Evolutionary conservation across 176 grass and related monocot genomes (phyloP), one percentile per base, ranked within the genome.

Genomic region (Poa pratensis): DNA sequence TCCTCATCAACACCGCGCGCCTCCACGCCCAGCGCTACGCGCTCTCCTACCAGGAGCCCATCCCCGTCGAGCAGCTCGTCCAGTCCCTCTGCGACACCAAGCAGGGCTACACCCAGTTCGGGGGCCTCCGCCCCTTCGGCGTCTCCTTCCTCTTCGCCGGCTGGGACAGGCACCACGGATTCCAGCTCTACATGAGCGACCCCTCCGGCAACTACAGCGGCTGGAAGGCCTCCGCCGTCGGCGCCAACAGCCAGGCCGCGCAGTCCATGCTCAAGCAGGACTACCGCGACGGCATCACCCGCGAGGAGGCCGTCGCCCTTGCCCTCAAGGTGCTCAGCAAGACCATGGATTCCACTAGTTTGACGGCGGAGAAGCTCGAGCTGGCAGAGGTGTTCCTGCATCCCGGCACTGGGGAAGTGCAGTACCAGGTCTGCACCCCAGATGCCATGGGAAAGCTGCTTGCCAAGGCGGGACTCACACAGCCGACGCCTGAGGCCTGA

Each of bases 231-330:
- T 90, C 92, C 18, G 94, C 94, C 19, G 92, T 97, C 3, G 92
- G 94, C 13, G 94, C 94, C 54, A 97, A 94, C 85, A 97, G 92
- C 87, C 94, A 97, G 85, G 94, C 94, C 9, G 94, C 94, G 9
- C 94, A 97, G 70, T 97, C 94, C 19, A 97, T 97, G 94, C 87
- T 97, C 32, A 97, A 97, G 85, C 94, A 97, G 90, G 94, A 97
- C 77, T 97, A 97, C 87, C 87, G 89, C 39, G 94, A 97, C 24
- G 94, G 90, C 17, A 76, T 97, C 55, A 94, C 87, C 55, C 85
- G 94, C 18, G 94, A 92, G 89, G 91, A 97, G 61, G 94, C 94
- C 4, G 94, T 97, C 30, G 86, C 88, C 16, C 88, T 97, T 6
- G 94, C 91, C 5, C 85, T 97, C 22, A 94, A 97, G 92, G 94